Base-by-base conservation (phyloP, 768 basidiomycete species). In the Serendipita vermifera region DNA sequence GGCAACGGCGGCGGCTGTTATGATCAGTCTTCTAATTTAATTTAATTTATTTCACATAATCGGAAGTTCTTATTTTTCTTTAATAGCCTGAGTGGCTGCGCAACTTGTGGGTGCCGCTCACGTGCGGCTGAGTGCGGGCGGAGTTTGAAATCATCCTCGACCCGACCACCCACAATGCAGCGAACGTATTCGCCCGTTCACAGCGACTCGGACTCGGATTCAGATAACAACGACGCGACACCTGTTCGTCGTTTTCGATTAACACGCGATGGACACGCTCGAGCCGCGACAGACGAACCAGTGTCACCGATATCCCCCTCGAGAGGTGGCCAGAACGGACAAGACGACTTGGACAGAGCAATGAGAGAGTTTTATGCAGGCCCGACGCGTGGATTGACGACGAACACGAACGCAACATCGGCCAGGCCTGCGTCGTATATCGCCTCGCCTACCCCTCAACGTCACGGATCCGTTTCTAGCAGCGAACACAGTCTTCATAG, bases 51-150 rank as follows among this genome's bases (percentile, higher is more conserved):
- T 55, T 29, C 7, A 29, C 57, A 55, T 22, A 38, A 60, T 27
- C 59, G 55, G 14, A 54, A 41, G 33, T 14, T 57, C 33, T 6
- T 51, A 32, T 31, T 63, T 63, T 62, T 59, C 41, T 57, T 60
- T 26, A 29, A 41, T 60, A 88, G 79, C 84, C 76, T 59, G 72
- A 70, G 3, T 65, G 84, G 6, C 70, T 87, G 38, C n/a, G n/a
- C n/a, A n/a, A n/a, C n/a, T n/a, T n/a, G n/a, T n/a, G n/a, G n/a
- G n/a, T n/a, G n/a, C n/a, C n/a, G n/a, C n/a, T n/a, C n/a, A n/a
- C n/a, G n/a, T n/a, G n/a, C n/a, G n/a, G n/a, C n/a, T n/a, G n/a
- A n/a, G n/a, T n/a, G n/a, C n/a, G n/a, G n/a, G n/a, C n/a, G n/a
- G n/a, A n/a, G n/a, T n/a, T n/a, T n/a, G n/a, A n/a, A n/a, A 43